A percentile compares a stretch with the other conserved stretches of the same genome.
Evolutionary conservation across 139 green algal genomes (phyloP).

Genomic region (Pleodorina starrii): DNA sequence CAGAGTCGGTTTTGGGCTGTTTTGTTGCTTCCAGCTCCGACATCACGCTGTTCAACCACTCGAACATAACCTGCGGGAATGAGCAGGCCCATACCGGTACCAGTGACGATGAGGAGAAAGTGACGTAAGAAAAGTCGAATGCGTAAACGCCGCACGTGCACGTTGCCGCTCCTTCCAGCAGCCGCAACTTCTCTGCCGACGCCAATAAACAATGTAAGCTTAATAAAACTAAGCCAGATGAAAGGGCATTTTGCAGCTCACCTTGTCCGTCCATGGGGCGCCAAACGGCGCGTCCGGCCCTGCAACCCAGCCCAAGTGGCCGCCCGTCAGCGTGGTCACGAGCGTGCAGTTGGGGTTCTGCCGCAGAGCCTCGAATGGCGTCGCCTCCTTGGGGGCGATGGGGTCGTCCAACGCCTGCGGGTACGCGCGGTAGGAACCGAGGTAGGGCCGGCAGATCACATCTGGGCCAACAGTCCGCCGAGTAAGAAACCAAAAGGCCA

Average conservation of each 20-base stretch:
- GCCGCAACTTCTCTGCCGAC: background rate
- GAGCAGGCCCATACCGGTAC: no score
- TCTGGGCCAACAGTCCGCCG: no score
- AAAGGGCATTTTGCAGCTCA: background rate
- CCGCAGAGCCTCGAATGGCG: constrained; percentile 70
- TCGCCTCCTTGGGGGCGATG: constrained; percentile 86
- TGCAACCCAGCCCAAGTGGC: constrained; percentile 73
- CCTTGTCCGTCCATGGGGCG: constrained; percentile 62
- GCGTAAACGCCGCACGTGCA: background rate
- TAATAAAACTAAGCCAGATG: background rate
- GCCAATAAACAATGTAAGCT: background rate
- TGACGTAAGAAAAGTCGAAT: background rate
- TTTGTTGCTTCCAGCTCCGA: background rate
- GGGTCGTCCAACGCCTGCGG: constrained; percentile 85
- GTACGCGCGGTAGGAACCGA: no score
- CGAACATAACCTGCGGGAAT: constrained; percentile 52
- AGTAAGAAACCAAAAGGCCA: no score
- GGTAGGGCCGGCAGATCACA: no score
- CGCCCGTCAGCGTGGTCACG: constrained; percentile 62
- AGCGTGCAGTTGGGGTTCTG: constrained; percentile 82
- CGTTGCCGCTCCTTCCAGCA: background rate
- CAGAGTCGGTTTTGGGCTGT: background rate
- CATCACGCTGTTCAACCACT: constrained; percentile 45
- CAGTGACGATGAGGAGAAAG: no score
- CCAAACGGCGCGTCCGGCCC: constrained; percentile 48